These are phyloP conservation scores for Trichophyton benhamiae DNA, from an alignment of 2,329 filamentous ascomycete genomes.

Conservation along the genomic window DNA sequence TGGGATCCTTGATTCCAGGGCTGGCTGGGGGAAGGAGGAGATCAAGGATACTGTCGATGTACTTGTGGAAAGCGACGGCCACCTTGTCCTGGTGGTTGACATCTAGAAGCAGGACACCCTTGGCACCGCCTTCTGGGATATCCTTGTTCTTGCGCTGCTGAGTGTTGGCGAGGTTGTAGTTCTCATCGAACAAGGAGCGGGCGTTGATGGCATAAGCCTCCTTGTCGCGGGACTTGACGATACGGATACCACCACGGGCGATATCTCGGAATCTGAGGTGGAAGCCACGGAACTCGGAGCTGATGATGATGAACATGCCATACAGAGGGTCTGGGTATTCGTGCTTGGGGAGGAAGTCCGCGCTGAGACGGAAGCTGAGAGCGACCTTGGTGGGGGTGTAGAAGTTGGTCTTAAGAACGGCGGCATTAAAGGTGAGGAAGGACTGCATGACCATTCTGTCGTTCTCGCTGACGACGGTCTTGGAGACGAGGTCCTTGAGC, in stretches of 20 bases:
- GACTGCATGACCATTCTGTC: constrained; percentile 97
- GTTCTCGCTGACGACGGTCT: constrained; percentile 80
- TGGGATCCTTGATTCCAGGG: constrained; percentile 96
- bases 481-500: constrained; percentile 64
- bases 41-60: constrained; percentile 97
- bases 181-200: constrained; percentile 92
- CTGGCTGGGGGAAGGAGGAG: constrained; percentile 78
- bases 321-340: constrained; percentile 92
- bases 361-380: constrained; percentile 83
- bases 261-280: constrained; percentile 97
- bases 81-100: constrained; percentile 88
- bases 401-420: constrained; percentile 91
- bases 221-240: constrained; percentile 93
- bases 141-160: constrained; percentile 99
- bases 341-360: constrained; percentile 66
- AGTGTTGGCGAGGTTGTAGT: constrained; percentile 95
- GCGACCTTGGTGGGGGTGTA: constrained; percentile 98
- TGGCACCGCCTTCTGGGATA: constrained; percentile 94
- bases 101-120: constrained; percentile 92
- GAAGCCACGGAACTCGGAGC: constrained; percentile 91
- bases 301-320: constrained; percentile 98
- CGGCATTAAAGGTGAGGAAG: constrained; percentile 89
- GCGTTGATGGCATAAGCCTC: constrained; percentile 96
- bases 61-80: constrained; percentile 92
- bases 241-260: constrained; percentile 89